Conservation (phyloP, 2,329 filamentous ascomycete species). For the Ascochyta koolunga region DNA sequence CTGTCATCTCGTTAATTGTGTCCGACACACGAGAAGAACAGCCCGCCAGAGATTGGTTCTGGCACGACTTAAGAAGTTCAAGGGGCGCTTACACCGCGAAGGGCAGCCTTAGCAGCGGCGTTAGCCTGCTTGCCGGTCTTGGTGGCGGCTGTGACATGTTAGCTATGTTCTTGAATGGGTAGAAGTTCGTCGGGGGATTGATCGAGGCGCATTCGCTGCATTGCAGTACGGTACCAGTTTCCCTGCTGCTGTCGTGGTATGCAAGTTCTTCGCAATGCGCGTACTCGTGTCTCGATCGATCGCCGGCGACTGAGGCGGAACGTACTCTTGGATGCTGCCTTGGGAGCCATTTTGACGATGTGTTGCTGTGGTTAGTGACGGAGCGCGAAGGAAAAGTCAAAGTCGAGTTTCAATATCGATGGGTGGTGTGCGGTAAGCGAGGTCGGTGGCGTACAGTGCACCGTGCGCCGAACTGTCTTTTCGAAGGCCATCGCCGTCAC, state of each 20-base stretch:
- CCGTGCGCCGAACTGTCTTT: constrained; percentile 4
- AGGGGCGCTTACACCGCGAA: constrained; percentile 80
- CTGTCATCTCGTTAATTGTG: constrained; percentile 56
- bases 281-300: constrained; percentile 17
- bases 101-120: constrained; percentile 92
- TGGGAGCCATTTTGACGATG: constrained; percentile 50
- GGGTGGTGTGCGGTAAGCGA: constrained; percentile 23
- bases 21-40: constrained; percentile 51
- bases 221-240: constrained; percentile 21
- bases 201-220: constrained; percentile 31
- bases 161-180: constrained; percentile 24
- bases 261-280: constrained; percentile 14
- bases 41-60: constrained; percentile 60
- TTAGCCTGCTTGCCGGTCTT: constrained; percentile 80
- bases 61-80: constrained; percentile 55
- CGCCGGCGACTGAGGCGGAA: constrained; percentile 16
- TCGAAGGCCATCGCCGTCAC: not conserved
- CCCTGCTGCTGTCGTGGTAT: constrained; percentile 12
- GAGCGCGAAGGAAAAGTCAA: constrained; percentile 34
- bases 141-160: constrained; percentile 53
- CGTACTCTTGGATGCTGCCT: constrained; percentile 48
- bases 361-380: constrained; percentile 41
- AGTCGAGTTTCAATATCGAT: constrained; percentile 19
- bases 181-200: constrained; percentile 7
- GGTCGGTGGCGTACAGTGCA: constrained; percentile 1